Conservation (phyloP, 139 green algal species). For the Coelastrella sp. region DNA sequence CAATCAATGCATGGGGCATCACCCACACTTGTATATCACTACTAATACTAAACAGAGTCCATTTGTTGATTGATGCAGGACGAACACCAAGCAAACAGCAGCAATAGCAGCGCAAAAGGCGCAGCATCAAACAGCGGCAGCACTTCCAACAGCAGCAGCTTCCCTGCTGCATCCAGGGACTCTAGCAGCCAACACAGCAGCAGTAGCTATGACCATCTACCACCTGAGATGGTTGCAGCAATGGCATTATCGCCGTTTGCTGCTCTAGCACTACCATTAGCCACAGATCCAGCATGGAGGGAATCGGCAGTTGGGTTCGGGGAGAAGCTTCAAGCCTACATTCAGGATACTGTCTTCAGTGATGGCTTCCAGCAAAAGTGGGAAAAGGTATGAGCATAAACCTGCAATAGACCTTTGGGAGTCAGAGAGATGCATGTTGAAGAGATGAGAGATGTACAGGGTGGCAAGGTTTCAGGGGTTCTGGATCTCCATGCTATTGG, state of each 20-base stretch:
- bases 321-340: neutral
- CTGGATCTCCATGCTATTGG: too few relatives aligned
- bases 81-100: neutral
- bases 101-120: neutral
- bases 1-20: neutral
- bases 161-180: neutral
- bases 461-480: too few relatives aligned
- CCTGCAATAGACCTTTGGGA: neutral
- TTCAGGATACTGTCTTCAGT: conserved; percentile 27
- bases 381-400: conserved; percentile 8
- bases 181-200: conserved; percentile 23
- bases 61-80: too few relatives aligned
- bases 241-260: conserved; percentile 72
- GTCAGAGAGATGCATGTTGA: neutral
- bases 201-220: neutral
- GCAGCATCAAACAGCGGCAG: conserved; percentile 12
- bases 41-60: too few relatives aligned
- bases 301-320: conserved; percentile 28
- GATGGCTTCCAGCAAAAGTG: conserved; percentile 24
- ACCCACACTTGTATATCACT: neutral
- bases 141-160: conserved; percentile 20
- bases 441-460: too few relatives aligned
- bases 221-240: conserved; percentile 57
- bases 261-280: conserved; percentile 56
- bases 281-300: conserved; percentile 6